A percentile compares a stretch with the other conserved stretches of the same genome.
phyloP scores from a whole-genome alignment of 2,329 filamentous ascomycete genomes.

The Verticillium nonalfalfae region DNA sequence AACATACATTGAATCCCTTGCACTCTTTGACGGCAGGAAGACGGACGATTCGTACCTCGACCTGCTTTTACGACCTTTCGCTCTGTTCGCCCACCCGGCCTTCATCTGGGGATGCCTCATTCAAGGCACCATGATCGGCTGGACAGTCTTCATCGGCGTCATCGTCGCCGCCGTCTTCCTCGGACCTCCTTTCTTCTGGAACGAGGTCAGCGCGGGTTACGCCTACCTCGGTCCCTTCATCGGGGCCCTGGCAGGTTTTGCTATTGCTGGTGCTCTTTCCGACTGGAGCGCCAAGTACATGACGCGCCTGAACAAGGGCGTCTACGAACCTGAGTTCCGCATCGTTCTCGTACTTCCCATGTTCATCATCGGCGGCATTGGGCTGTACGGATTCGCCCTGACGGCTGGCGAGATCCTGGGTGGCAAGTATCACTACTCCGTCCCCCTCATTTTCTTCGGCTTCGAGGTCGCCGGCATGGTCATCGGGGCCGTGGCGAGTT shows the following conservation, averaged over 20 bases:
- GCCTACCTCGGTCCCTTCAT: slow-evolving; percentile 82
- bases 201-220: slow-evolving; percentile 76
- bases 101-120: slow-evolving; percentile 76
- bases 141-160: slow-evolving; percentile 89
- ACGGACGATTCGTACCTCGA: slow-evolving; percentile 67
- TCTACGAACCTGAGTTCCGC: slow-evolving; percentile 89
- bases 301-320: slow-evolving; percentile 68
- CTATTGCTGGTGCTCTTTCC: slow-evolving; percentile 65
- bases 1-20: slow-evolving; percentile 54
- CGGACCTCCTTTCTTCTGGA: slow-evolving; percentile 74
- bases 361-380: slow-evolving; percentile 68
- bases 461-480: slow-evolving; percentile 88
- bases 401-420: slow-evolving; percentile 54
- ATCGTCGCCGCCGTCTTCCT: slow-evolving; percentile 79
- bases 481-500: slow-evolving; percentile 77
- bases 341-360: slow-evolving; percentile 79
- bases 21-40: slow-evolving; percentile 75
- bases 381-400: slow-evolving; percentile 79
- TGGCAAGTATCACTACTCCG: slow-evolving; percentile 59
- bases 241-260: slow-evolving; percentile 72
- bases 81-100: slow-evolving; percentile 76
- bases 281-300: slow-evolving; percentile 67
- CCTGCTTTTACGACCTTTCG: slow-evolving; percentile 66
- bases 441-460: slow-evolving; percentile 76
- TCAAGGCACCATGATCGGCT: slow-evolving; percentile 87